Percentiles rank a stretch among this genome's conserved stretches.
phyloP scores from a whole-genome alignment of 2,329 filamentous ascomycete genomes.

The Chalara sp. region DNA sequence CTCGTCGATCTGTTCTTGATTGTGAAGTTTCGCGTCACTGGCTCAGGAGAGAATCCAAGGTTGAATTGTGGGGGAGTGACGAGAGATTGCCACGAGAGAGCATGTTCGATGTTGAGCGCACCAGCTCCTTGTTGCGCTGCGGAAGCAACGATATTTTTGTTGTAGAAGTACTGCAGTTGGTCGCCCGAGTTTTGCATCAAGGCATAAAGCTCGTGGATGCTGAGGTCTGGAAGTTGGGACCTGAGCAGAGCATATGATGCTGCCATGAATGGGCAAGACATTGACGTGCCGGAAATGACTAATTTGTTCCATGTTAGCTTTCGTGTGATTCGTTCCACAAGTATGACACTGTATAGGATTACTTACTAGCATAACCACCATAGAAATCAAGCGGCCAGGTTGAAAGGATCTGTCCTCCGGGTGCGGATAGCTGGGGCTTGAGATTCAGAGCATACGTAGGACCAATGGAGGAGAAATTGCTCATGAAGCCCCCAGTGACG shows the following conservation, averaged over 20 bases:
- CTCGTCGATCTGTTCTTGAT: conserved; percentile 17
- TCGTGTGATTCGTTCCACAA: too few relatives aligned
- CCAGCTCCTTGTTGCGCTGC: conserved; percentile 30
- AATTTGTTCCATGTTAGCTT: too few relatives aligned
- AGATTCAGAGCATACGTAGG: conserved; percentile 10
- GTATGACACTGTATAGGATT: too few relatives aligned
- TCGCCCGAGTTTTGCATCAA: conserved; percentile 27
- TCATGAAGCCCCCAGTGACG: conserved; percentile 11
- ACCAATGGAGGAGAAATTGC: conserved; percentile 16
- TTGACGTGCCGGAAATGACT: conserved; percentile 27
- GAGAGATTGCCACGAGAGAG: conserved; percentile 17
- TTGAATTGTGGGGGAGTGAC: conserved; percentile 20
- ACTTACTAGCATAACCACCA: conserved; percentile 22
- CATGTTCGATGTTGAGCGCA: conserved; percentile 28
- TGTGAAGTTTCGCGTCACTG: conserved; percentile 16
- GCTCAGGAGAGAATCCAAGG: conserved; percentile 7
- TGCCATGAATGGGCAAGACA: conserved; percentile 30
- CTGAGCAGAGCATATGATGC: conserved; percentile 31
- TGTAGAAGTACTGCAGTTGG: conserved; percentile 17
- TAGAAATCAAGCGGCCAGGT: conserved; percentile 26
- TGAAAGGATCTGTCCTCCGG: conserved; percentile 29
- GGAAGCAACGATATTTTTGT: conserved; percentile 23
- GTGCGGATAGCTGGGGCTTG: conserved; percentile 23
- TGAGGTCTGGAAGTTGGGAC: conserved; percentile 23
- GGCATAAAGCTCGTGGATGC: conserved; percentile 22